These are phyloP conservation scores for Candida endomychidarum DNA, from an alignment of 805 yeast species.

Conservation along the genomic window DNA sequence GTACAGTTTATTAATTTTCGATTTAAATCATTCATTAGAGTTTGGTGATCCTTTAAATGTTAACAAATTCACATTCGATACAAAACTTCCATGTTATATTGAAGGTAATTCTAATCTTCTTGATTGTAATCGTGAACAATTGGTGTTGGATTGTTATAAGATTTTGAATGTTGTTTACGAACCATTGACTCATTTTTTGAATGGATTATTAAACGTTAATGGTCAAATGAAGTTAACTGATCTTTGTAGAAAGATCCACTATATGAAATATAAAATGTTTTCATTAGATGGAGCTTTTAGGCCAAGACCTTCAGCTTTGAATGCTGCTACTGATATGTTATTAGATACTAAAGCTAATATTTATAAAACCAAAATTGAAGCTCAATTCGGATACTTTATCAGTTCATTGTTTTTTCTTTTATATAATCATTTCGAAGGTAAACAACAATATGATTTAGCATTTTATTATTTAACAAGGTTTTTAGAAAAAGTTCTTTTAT, in stretches of 20 bases:
- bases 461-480: constrained; percentile 9
- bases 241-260: constrained; percentile 9
- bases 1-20: constrained; percentile 30
- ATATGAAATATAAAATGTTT: constrained; percentile 10
- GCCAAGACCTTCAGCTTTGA: background rate
- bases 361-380: constrained; percentile 8
- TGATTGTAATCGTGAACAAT: constrained; percentile 37
- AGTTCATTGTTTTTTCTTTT: constrained; percentile 10
- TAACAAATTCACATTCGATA: constrained; percentile 29
- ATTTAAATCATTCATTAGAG: constrained; percentile 26
- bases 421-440: constrained; percentile 8
- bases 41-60: constrained; percentile 36
- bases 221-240: constrained; percentile 18
- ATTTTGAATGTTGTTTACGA: constrained; percentile 28
- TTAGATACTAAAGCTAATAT: background rate
- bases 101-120: constrained; percentile 36
- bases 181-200: constrained; percentile 14
- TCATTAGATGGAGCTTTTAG: constrained; percentile 1
- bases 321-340: constrained; percentile 1
- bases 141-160: constrained; percentile 29
- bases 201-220: constrained; percentile 13
- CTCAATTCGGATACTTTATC: constrained; percentile 9
- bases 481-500: constrained; percentile 9
- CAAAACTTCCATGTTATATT: constrained; percentile 26
- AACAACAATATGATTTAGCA: constrained; percentile 8